Evolutionary conservation across 768 basidiomycete species (phyloP).

Genomic region (Tricholoma matsutake): DNA sequence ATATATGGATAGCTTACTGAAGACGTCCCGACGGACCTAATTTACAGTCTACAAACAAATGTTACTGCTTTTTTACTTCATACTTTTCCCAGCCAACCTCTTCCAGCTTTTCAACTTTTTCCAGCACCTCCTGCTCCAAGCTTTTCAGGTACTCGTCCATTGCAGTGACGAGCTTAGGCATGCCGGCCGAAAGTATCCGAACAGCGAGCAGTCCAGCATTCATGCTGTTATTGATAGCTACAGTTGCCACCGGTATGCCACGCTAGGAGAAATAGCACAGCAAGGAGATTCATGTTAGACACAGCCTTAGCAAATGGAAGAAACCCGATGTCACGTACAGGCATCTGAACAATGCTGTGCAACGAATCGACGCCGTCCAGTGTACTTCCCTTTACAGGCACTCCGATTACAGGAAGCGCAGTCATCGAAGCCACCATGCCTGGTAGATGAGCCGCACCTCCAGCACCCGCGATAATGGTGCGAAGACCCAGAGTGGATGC

Average conservation of each 20-base stretch:
- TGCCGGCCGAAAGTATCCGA: slow-evolving; percentile 78
- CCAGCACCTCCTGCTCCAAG: slow-evolving; percentile 73
- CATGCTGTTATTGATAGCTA: slow-evolving; percentile 92
- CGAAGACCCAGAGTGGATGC: slow-evolving; percentile 67
- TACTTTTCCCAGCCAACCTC: slow-evolving; percentile 88
- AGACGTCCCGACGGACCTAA: too few species aligned
- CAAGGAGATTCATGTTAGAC: neutral
- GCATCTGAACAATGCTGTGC: slow-evolving; percentile 99
- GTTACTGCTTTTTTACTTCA: slow-evolving; percentile 37
- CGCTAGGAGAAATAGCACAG: slow-evolving; percentile 46
- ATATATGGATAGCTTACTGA: too few species aligned
- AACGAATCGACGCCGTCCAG: slow-evolving; percentile 97
- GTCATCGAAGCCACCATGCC: slow-evolving; percentile 99
- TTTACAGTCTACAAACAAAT: too few species aligned
- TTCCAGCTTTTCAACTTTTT: slow-evolving; percentile 73
- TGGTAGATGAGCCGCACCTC: slow-evolving; percentile 97
- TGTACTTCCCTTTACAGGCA: slow-evolving; percentile 92
- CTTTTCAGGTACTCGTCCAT: slow-evolving; percentile 74
- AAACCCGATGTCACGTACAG: slow-evolving; percentile 51
- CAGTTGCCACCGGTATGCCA: slow-evolving; percentile 95
- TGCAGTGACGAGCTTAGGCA: slow-evolving; percentile 56
- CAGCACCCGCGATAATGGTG: slow-evolving; percentile 90
- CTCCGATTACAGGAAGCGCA: slow-evolving; percentile 87
- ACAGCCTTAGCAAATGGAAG: neutral
- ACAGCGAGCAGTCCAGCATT: slow-evolving; percentile 93